phyloP scores from a whole-genome alignment of 352 stramenopile genomes.

The Thraustochytrium striatum region DNA sequence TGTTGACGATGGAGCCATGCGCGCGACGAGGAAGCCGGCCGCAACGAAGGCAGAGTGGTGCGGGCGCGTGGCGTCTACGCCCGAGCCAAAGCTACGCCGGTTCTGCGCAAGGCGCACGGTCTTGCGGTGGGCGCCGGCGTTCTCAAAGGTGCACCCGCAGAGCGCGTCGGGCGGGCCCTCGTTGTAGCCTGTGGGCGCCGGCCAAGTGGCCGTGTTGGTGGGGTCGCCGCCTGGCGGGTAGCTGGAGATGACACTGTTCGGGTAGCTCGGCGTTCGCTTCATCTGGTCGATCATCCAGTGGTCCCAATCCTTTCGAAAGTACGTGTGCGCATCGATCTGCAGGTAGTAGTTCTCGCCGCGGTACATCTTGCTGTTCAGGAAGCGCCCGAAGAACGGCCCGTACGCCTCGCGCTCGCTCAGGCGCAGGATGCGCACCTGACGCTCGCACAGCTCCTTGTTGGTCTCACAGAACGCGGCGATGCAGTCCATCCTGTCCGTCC shows the following conservation, averaged over 20 bases:
- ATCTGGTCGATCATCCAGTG: constrained; percentile 54
- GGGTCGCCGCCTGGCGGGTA: constrained; percentile 53
- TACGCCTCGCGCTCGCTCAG: constrained; percentile 70
- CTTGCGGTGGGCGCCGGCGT: constrained; percentile 51
- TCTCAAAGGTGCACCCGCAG: constrained; percentile 47
- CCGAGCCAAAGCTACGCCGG: constrained; percentile 49
- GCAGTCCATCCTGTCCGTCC: constrained; percentile 66
- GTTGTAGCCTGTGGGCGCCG: constrained; percentile 1
- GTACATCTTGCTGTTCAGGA: constrained; percentile 60
- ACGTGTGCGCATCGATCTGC: constrained; percentile 74
- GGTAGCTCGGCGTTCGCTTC: constrained; percentile 51
- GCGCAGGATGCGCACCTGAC: constrained; percentile 66
- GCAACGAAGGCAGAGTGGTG: constrained; percentile 64
- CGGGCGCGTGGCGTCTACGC: constrained; percentile 22
- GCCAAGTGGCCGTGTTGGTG: background rate
- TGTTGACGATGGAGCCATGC: constrained; percentile 61
- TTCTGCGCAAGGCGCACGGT: constrained; percentile 48
- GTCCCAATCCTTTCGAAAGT: constrained; percentile 69
- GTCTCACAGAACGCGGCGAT: constrained; percentile 66
- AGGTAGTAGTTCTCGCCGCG: constrained; percentile 64
- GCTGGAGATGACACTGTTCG: constrained; percentile 52
- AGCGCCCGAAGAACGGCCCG: constrained; percentile 69
- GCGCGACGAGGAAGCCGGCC: constrained; percentile 72
- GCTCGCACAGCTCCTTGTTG: constrained; percentile 59
- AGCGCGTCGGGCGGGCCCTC: constrained; percentile 17